A percentile compares a stretch with the other conserved stretches of the same genome.
phyloP scores from a whole-genome alignment of 768 basidiomycete genomes.

The Phanerochaete carnosa region DNA sequence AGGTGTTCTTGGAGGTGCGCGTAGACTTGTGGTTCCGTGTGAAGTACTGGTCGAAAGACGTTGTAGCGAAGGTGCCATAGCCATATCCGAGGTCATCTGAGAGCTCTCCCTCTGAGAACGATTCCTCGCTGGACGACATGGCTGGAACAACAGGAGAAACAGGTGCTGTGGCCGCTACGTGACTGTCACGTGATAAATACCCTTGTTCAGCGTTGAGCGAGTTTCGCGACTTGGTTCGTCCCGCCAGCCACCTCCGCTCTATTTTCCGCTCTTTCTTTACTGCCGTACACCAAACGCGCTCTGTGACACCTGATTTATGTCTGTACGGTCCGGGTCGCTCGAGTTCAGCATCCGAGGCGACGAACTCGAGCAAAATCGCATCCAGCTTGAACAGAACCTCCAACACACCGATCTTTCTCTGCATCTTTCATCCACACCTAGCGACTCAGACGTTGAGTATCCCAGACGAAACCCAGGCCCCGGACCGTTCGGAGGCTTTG shows the following conservation, averaged over 20 bases:
- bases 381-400: conserved; percentile 76
- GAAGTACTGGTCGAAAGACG: conserved; percentile 88
- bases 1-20: conserved; percentile 76
- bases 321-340: conserved; percentile 12
- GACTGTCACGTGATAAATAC: conserved; percentile 7
- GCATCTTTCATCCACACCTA: conserved; percentile 56
- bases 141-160: neutral
- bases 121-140: neutral
- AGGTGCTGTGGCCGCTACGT: neutral
- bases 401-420: conserved; percentile 71
- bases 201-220: conserved; percentile 1
- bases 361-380: conserved; percentile 71
- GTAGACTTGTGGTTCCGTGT: conserved; percentile 54
- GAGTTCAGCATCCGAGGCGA: conserved; percentile 66
- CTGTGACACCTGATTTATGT: conserved; percentile 10
- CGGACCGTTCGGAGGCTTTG: conserved; percentile 50
- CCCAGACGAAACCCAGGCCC: conserved; percentile 67
- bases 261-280: neutral
- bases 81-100: conserved; percentile 4
- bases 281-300: neutral
- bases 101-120: conserved; percentile 3
- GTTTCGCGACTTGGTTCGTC: conserved; percentile 1
- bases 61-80: conserved; percentile 19
- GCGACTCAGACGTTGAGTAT: conserved; percentile 58
- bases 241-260: neutral